These are phyloP conservation scores for Starmerella bombi DNA, from an alignment of 805 yeast genomes.

Conservation along the genomic window DNA sequence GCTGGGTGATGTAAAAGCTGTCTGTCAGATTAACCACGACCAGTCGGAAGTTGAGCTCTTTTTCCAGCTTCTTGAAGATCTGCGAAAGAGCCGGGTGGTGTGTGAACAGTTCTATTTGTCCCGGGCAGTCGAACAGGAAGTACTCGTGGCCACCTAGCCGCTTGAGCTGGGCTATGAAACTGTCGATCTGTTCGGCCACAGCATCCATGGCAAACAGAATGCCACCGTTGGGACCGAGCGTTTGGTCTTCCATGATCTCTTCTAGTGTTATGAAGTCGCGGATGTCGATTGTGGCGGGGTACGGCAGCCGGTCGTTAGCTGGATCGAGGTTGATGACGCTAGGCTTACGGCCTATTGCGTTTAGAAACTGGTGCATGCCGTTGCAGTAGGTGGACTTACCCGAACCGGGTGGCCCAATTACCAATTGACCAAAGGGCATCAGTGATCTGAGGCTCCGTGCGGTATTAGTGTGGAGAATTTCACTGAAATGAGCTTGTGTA, in stretches of 20 bases:
- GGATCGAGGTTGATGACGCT: constrained; percentile 86
- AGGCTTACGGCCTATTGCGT: constrained; percentile 84
- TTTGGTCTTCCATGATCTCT: constrained; percentile 59
- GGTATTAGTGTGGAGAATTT: too few relatives aligned
- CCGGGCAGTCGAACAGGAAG: constrained; percentile 69
- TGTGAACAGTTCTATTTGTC: constrained; percentile 91
- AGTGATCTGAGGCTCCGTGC: too few relatives aligned
- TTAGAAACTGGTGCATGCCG: constrained; percentile 82
- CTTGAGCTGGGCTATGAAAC: constrained; percentile 44
- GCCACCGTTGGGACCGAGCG: constrained; percentile 83
- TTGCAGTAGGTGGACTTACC: constrained; percentile 92
- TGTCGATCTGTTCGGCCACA: constrained; percentile 42
- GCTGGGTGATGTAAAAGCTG: constrained; percentile 64
- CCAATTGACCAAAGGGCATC: constrained; percentile 59
- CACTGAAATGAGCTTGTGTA: too few relatives aligned
- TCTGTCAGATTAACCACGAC: constrained; percentile 75
- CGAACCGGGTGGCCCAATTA: constrained; percentile 96
- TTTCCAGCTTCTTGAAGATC: constrained; percentile 54
- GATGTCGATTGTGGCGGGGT: constrained; percentile 65
- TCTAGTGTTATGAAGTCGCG: constrained; percentile 64
- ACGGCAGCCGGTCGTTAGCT: constrained; percentile 60
- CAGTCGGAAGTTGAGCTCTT: constrained; percentile 49
- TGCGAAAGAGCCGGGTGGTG: constrained; percentile 62
- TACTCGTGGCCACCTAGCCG: constrained; percentile 48
- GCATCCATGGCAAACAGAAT: constrained; percentile 74